Evolutionary conservation across 768 basidiomycete genomes (phyloP), one percentile per base, ranked within the genome.

Genomic region (Phanerochaete sordida): DNA sequence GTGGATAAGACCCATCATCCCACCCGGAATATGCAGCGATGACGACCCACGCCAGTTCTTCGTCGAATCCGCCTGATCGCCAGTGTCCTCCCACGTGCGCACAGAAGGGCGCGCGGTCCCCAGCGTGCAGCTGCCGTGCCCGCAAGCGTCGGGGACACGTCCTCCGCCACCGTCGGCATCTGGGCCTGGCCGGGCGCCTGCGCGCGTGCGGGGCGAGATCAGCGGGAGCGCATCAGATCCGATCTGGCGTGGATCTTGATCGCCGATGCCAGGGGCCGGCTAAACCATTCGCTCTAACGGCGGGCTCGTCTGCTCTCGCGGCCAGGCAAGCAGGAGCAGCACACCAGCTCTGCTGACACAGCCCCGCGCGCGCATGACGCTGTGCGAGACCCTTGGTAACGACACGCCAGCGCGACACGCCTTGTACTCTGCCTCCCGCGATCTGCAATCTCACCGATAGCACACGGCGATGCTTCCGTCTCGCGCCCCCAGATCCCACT

Each of bases 361-460:
- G 39, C 47, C 24, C 47, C 27, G 13, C 11, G 21, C 24, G 9
- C 6, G 21, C 7, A 6, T 19, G 8, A 46, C 44, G 44, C 27
- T 26, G 24, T 23, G 30, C 8, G 28, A 23, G 13, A 33, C 31
- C 50, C 28, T 24, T 31, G 50, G n/a, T 12, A 33, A 51, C 50
- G 11, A 12, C 33, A 7, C 33, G 16, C 9, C n/a, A 28, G 27
- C 50, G 9, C 5, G 30, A 19, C 13, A 51, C 30, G 28, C 50
- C 50, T 51, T 51, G 50, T 51, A 51, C 31, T 51, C 50, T 28
- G 8, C 19, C 50, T 35, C 33, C 33, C 6, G 28, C 19, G 50
- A 51, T 51, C 50, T 51, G 16, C 50, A 51, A 51, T 51, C 50
- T 51, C 50, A 31, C 50, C 39, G 39, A 43, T 43, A 43, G 19